Conservation (phyloP, 495 filamentous ascomycete genomes). For the Aspergillus nidulans region DNA sequence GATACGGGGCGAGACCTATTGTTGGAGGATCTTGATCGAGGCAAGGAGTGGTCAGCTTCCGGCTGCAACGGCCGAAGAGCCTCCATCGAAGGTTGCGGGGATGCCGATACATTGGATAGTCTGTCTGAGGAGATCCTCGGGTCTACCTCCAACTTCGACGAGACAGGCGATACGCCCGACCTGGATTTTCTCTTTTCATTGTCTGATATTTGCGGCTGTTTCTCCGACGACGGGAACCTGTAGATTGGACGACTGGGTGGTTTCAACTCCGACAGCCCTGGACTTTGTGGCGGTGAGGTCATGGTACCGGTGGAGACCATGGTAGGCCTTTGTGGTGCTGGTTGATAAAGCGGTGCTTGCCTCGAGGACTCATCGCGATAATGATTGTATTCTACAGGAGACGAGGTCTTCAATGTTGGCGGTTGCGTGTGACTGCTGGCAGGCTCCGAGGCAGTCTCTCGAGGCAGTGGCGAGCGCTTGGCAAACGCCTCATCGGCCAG, state of each 20-base stretch:
- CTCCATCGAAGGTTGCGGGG: conserved; percentile 77
- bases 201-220: conserved; percentile 41
- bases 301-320: conserved; percentile 96
- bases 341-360: conserved; percentile 50
- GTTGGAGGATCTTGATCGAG: conserved; percentile 61
- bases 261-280: conserved; percentile 41
- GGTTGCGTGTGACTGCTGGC: conserved; percentile 26
- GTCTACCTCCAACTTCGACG: conserved; percentile 40
- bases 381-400: conserved; percentile 17
- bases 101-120: conserved; percentile 54
- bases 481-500: conserved; percentile 88
- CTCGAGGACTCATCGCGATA: conserved; percentile 22
- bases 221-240: conserved; percentile 55
- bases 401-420: conserved; percentile 21
- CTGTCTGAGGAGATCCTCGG: conserved; percentile 46
- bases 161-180: conserved; percentile 30
- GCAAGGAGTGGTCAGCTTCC: conserved; percentile 54
- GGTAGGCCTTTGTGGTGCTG: conserved; percentile 52
- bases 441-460: conserved; percentile 19
- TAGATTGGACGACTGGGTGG: conserved; percentile 51
- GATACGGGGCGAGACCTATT: conserved; percentile 64
- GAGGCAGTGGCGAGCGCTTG: conserved; percentile 37
- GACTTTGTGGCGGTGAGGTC: conserved; percentile 71
- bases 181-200: conserved; percentile 19
- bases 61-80: conserved; percentile 58